Conservation (phyloP, 1,139 yeast genomes). For the Yamadazyma oceani region DNA sequence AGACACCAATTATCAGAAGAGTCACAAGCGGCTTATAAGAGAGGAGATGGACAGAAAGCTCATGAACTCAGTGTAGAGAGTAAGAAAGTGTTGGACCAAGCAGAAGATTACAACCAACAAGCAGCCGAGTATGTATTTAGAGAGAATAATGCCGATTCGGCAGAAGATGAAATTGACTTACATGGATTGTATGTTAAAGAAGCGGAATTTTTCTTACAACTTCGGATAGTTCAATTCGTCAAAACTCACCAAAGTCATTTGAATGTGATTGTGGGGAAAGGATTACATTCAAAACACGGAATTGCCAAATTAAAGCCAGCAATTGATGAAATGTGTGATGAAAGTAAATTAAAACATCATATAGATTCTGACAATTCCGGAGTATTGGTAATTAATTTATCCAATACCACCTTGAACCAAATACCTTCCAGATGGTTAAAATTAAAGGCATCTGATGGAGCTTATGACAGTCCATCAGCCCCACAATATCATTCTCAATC, state of each 20-base stretch:
- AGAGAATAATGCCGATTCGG: constrained; percentile 85
- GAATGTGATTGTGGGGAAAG: constrained; percentile 90
- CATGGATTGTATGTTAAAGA: constrained; percentile 92
- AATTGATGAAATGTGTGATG: constrained; percentile 70
- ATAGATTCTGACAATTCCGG: constrained; percentile 76
- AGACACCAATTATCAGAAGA: constrained; percentile 57
- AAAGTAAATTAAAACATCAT: constrained; percentile 58
- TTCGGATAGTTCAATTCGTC: constrained; percentile 67
- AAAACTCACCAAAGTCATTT: constrained; percentile 56
- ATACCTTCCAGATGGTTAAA: constrained; percentile 53
- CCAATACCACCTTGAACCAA: constrained; percentile 36
- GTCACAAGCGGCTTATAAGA: constrained; percentile 74
- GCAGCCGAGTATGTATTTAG: constrained; percentile 92
- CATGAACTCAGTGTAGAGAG: constrained; percentile 71
- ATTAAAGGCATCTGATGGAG: constrained; percentile 13
- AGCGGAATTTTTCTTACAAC: constrained; percentile 74
- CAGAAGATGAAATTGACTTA: constrained; percentile 82
- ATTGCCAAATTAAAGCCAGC: constrained; percentile 91
- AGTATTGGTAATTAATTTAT: constrained; percentile 69
- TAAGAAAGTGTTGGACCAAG: constrained; percentile 56
- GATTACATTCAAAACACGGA: constrained; percentile 77
- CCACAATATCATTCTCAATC: constrained; percentile 28
- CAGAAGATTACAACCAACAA: constrained; percentile 67
- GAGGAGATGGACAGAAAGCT: constrained; percentile 74
- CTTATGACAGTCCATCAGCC: constrained; percentile 23